Evolutionary conservation across 2,329 filamentous ascomycete species (phyloP).

Genomic region (Lasiodiplodia gonubiensis): DNA sequence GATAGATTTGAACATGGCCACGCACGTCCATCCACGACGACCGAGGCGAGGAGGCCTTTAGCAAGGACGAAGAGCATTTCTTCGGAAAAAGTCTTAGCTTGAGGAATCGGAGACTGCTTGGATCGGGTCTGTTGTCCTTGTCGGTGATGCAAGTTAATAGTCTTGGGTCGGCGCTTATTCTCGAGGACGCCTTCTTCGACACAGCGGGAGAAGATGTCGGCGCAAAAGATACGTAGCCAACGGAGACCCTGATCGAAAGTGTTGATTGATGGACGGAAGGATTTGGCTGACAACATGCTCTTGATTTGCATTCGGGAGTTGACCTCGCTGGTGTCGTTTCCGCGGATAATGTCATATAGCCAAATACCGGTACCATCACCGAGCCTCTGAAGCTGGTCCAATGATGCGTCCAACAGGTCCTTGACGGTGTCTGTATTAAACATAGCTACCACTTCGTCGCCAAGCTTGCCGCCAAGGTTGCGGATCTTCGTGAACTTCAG

Average conservation of each 20-base stretch:
- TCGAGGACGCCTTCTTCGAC: constrained; percentile 90
- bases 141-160: constrained; percentile 82
- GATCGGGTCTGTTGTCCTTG: constrained; percentile 76
- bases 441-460: constrained; percentile 79
- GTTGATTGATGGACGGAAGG: constrained; percentile 84
- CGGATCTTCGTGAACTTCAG: constrained; percentile 96
- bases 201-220: constrained; percentile 87
- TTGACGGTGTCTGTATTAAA: constrained; percentile 82
- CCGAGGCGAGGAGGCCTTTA: constrained; percentile 76
- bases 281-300: constrained; percentile 96
- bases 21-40: constrained; percentile 75
- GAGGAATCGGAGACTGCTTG: constrained; percentile 75
- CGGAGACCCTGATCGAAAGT: constrained; percentile 76
- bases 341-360: constrained; percentile 84
- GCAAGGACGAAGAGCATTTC: constrained; percentile 74
- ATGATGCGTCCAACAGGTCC: constrained; percentile 72
- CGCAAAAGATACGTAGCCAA: constrained; percentile 90
- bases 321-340: constrained; percentile 85
- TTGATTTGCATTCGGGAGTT: constrained; percentile 93
- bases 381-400: constrained; percentile 78
- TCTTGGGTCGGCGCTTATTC: constrained; percentile 83
- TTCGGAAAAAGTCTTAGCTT: constrained; percentile 76
- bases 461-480: constrained; percentile 93
- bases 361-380: constrained; percentile 85
- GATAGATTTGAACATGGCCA: constrained; percentile 95